These are phyloP conservation scores for Andrographis paniculata DNA, from an alignment of 305 asterid species.

Conservation along the genomic window DNA sequence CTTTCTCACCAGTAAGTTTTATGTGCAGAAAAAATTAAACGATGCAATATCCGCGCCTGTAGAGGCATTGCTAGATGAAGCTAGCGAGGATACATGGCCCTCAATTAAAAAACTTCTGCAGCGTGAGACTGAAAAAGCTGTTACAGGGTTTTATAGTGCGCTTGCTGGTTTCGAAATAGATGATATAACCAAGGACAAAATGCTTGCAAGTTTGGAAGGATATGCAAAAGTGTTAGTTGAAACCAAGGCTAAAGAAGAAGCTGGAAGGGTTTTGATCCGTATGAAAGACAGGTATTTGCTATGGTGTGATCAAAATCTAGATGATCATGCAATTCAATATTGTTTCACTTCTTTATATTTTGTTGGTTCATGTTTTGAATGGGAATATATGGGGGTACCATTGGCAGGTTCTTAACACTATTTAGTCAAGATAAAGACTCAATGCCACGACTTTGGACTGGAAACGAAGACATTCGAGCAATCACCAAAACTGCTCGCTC, in stretches of 20 bases:
- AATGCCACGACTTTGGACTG: conserved; percentile 98
- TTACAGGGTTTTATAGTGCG: conserved; percentile 57
- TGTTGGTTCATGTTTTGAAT: conserved; percentile 9
- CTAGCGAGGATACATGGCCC: conserved; percentile 75
- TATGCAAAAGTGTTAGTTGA: conserved; percentile 77
- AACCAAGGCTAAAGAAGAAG: conserved; percentile 82
- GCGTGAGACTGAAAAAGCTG: conserved; percentile 63
- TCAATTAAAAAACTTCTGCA: conserved; percentile 72
- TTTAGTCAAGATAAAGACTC: conserved; percentile 95
- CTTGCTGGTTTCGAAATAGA: conserved; percentile 88
- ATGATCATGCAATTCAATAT: conserved; percentile 2
- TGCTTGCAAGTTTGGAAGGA: conserved; percentile 57
- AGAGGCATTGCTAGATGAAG: conserved; percentile 46
- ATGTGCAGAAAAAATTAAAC: conserved; percentile 60
- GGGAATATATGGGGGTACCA: conserved; percentile 16
- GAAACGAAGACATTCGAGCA: conserved; percentile 96
- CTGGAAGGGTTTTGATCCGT: conserved; percentile 80
- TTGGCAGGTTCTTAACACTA: conserved; percentile 70
- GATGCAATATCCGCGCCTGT: conserved; percentile 60
- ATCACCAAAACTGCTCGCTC: conserved; percentile 97
- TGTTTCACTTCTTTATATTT: neutral
- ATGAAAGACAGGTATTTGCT: conserved; percentile 84
- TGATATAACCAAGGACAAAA: conserved; percentile 46
- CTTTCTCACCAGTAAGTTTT: conserved; percentile 16
- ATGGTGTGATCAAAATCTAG: conserved; percentile 10